Percentiles rank a stretch among this genome's conserved stretches.
Conservation (phyloP, 768 basidiomycete species). For the Leccinum fibrillosum region DNA sequence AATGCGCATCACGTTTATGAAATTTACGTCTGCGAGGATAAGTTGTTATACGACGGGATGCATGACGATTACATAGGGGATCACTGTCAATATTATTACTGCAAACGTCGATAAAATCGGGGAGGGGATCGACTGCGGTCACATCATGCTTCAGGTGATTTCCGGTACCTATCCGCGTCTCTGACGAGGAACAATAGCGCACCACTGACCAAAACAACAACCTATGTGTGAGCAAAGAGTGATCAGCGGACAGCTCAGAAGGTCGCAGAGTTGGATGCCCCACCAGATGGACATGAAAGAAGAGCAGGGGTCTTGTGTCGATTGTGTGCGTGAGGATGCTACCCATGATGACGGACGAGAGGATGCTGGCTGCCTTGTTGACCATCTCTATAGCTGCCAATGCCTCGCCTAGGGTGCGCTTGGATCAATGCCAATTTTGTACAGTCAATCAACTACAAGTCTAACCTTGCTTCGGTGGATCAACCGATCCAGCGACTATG, state of each 20-base stretch:
- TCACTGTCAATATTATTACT: neutral
- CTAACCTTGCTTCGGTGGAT: constrained; percentile 29
- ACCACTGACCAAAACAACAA: constrained; percentile 14
- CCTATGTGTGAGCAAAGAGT: constrained; percentile 3
- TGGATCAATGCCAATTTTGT: neutral
- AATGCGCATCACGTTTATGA: neutral
- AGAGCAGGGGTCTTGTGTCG: constrained; percentile 14
- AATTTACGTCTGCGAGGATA: neutral
- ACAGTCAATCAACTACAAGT: neutral
- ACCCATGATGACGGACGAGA: constrained; percentile 32
- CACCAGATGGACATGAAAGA: constrained; percentile 27
- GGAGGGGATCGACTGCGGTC: neutral
- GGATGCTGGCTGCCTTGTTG: constrained; percentile 10
- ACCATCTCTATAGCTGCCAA: constrained; percentile 30
- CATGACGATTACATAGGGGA: neutral
- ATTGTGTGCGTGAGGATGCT: constrained; percentile 26
- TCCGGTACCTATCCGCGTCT: constrained; percentile 20
- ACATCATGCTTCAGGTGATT: constrained; percentile 4
- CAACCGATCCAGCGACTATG: constrained; percentile 26
- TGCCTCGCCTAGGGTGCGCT: constrained; percentile 20
- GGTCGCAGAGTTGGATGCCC: neutral
- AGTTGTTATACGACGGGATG: neutral
- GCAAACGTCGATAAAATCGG: neutral
- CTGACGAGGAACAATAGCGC: constrained; percentile 21
- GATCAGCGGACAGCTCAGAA: neutral